Evolutionary conservation across 2,329 filamentous ascomycete species (phyloP), one percentile per base, ranked within the genome.

Genomic region (Fusarium sp.): DNA sequence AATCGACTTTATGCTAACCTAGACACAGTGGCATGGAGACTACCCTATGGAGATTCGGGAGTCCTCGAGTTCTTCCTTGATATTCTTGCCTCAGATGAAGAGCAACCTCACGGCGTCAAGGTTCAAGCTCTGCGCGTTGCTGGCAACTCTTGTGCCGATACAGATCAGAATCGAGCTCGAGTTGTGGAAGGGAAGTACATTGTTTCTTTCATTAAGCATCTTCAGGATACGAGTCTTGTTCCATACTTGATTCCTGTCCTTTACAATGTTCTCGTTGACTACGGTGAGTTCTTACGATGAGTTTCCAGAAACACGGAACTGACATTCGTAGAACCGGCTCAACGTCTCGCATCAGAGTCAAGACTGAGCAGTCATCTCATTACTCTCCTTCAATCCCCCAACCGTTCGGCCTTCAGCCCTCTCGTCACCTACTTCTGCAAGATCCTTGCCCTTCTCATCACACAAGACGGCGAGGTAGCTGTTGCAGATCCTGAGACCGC

Each of bases 101-200:
- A 76, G 3, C 69, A 86, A 38, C 78, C 79, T 13, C 80, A 82
- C 35, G 75, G 81, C 2, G 80, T 90, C n/a, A 83, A 83, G 46
- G 81, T 87, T 11, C 89, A 91, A 60, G 79, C 85, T 11, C 80
- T 91, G 18, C 86, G 89, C 27, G 78, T 90, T 23, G 82, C 89
- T 18, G 89, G 89, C 17, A 91, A 91, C 76, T 87, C 87, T 13
- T 90, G 88, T 68, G 89, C 89, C 23, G 89, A 91, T 70, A 87
- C 86, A 70, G 88, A 91, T 75, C 85, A 88, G 65, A 91, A 91
- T 72, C 83, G 89, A 62, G 86, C 83, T 10, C 83, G 85, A 1
- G 83, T 91, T 4, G 83, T 90, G 7, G 80, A 84, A 1, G 83
- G 84, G 17, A 83, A 83, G 49, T 82, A 83, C 27, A 75, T 91